Evolutionary conservation across 805 yeast species (phyloP).

Genomic region (Starmerella potacharoeniae): DNA sequence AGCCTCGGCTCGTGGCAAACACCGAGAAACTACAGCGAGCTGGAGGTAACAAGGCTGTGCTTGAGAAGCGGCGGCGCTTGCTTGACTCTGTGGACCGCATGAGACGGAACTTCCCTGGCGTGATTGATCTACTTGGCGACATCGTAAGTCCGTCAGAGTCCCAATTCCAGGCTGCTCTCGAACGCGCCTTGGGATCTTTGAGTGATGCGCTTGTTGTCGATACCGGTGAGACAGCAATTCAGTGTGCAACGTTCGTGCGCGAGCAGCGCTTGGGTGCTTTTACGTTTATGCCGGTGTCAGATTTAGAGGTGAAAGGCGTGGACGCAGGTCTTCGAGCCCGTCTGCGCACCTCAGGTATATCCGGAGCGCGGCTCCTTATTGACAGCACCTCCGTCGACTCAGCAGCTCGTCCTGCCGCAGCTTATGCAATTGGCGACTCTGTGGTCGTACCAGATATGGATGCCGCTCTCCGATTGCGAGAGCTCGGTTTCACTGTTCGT

Average conservation of each 20-base stretch:
- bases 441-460: conserved; percentile 62
- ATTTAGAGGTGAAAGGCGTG: conserved; percentile 39
- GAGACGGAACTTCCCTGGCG: conserved; percentile 63
- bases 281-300: conserved; percentile 78
- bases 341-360: conserved; percentile 16
- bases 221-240: conserved; percentile 50
- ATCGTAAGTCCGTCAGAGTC: conserved; percentile 54
- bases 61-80: conserved; percentile 53
- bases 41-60: conserved; percentile 64
- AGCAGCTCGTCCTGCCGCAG: conserved; percentile 61
- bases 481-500: conserved; percentile 54
- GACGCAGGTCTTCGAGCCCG: conserved; percentile 31
- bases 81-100: conserved; percentile 63
- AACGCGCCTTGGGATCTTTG: conserved; percentile 58
- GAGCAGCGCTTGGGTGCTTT: conserved; percentile 79
- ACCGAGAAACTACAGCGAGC: conserved; percentile 56
- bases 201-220: conserved; percentile 81
- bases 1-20: conserved; percentile 46
- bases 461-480: conserved; percentile 59
- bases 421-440: conserved; percentile 68
- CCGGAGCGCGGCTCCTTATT: conserved; percentile 52
- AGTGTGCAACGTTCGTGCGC: conserved; percentile 67
- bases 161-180: conserved; percentile 18
- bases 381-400: conserved; percentile 67
- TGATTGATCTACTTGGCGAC: conserved; percentile 69